Conservation (phyloP, 352 stramenopile genomes). For the Phytopythium kandeliae region DNA sequence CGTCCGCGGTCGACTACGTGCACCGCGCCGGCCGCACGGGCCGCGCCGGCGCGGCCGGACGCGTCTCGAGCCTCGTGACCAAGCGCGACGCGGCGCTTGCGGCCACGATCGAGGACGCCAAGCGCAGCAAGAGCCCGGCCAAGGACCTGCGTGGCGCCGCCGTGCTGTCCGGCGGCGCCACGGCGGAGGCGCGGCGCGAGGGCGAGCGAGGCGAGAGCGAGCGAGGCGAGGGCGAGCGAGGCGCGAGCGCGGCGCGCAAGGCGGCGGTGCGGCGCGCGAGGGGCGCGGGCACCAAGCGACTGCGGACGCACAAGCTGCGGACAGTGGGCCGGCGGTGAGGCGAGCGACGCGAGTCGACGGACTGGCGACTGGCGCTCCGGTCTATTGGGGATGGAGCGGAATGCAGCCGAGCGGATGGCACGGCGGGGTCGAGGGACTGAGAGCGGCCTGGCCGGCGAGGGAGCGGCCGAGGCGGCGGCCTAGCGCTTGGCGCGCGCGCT, state of each 20-base stretch:
- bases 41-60: conserved; percentile 53
- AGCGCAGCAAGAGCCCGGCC: conserved; percentile 45
- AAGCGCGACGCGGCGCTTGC: conserved; percentile 63
- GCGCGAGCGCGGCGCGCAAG: conserved; percentile 4
- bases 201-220: not conserved
- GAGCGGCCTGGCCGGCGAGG: too few species aligned
- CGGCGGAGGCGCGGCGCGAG: not conserved
- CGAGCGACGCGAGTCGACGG: not conserved
- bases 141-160: conserved; percentile 35
- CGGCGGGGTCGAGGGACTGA: too few species aligned
- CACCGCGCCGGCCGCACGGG: conserved; percentile 84
- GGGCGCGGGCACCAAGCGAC: conserved; percentile 47
- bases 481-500: conserved; percentile 25
- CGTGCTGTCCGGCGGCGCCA: conserved; percentile 4
- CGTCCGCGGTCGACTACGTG: conserved; percentile 91
- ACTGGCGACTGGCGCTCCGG: too few species aligned
- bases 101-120: conserved; percentile 61
- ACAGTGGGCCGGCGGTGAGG: conserved; percentile 14
- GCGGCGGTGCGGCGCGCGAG: conserved; percentile 13
- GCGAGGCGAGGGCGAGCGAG: too few species aligned
- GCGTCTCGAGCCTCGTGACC: conserved; percentile 76
- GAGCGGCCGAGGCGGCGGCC: too few species aligned
- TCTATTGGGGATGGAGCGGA: too few species aligned
- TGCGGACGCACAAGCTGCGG: conserved; percentile 51
- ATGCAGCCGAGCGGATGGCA: too few species aligned